These are phyloP conservation scores for Pseudogymnoascus sp. DNA, from an alignment of 2,329 filamentous ascomycete species.

Conservation along the genomic window DNA sequence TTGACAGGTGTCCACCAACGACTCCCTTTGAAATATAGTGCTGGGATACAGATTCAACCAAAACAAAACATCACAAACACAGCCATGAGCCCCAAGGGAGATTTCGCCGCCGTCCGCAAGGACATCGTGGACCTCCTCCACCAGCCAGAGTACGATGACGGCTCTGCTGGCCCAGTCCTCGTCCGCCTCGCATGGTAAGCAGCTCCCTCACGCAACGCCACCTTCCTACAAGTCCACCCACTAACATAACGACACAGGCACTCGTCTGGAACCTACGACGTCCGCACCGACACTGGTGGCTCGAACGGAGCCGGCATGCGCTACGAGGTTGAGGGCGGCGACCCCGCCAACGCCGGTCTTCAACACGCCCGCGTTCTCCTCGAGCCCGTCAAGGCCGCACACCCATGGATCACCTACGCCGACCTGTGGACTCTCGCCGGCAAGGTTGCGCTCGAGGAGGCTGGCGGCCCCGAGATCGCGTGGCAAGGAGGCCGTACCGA, in stretches of 20 bases:
- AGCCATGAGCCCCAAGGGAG: conserved; percentile 40
- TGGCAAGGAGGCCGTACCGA: conserved; percentile 55
- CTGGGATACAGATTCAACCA: neutral
- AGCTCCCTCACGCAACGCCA: neutral
- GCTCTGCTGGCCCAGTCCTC: conserved; percentile 54
- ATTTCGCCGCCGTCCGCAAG: conserved; percentile 51
- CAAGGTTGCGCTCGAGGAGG: conserved; percentile 48
- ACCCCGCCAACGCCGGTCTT: conserved; percentile 56
- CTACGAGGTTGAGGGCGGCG: conserved; percentile 55
- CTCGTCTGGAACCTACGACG: conserved; percentile 54
- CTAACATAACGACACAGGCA: conserved; percentile 37
- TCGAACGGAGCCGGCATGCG: conserved; percentile 59
- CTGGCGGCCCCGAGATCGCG: conserved; percentile 49
- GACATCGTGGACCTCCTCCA: conserved; percentile 46
- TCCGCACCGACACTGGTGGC: conserved; percentile 50
- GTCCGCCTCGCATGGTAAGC: conserved; percentile 54
- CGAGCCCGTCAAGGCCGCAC: conserved; percentile 49
- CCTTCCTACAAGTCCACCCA: neutral
- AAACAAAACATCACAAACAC: neutral
- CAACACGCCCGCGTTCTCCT: conserved; percentile 56
- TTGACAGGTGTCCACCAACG: neutral
- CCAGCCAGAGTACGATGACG: conserved; percentile 57
- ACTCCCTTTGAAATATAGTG: neutral
- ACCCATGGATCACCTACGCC: conserved; percentile 57
- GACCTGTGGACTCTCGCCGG: conserved; percentile 58